Conservation (phyloP, 2,329 filamentous ascomycete species). For the Fusarium sp. region DNA sequence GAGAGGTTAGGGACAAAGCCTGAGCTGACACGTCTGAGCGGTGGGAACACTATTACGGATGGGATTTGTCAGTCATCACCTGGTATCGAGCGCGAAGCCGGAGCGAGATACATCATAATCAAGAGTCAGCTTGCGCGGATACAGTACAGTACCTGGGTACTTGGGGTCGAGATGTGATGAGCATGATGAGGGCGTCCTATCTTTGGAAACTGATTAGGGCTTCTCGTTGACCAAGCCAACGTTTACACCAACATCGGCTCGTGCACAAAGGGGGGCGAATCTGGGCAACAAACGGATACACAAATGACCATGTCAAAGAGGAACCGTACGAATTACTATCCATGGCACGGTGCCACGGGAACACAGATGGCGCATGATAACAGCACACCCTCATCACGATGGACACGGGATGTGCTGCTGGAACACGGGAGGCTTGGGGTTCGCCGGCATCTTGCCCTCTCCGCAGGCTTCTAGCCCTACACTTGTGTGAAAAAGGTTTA, state of each 20-base stretch:
- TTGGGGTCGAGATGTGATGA: slow-evolving; percentile 23
- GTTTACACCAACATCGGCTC: slow-evolving; percentile 2
- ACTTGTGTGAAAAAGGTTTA: slow-evolving; percentile 23
- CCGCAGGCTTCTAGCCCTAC: slow-evolving; percentile 35
- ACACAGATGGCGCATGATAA: slow-evolving; percentile 30
- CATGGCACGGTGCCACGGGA: slow-evolving; percentile 38
- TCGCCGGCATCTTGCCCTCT: slow-evolving; percentile 24
- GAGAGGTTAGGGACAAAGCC: neutral
- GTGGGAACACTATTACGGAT: slow-evolving; percentile 10
- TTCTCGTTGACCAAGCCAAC: slow-evolving; percentile 17
- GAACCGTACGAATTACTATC: slow-evolving; percentile 32
- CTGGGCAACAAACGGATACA: slow-evolving; percentile 20
- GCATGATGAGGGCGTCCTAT: slow-evolving; percentile 13
- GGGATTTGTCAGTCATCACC: slow-evolving; percentile 22
- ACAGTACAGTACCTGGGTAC: neutral
- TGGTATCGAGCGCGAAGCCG: slow-evolving; percentile 14
- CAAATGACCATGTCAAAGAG: slow-evolving; percentile 25
- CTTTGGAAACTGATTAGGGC: slow-evolving; percentile 34
- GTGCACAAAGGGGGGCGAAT: slow-evolving; percentile 22
- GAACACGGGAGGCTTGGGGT: slow-evolving; percentile 34
- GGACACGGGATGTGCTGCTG: slow-evolving; percentile 27
- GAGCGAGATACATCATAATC: slow-evolving; percentile 13
- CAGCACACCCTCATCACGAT: slow-evolving; percentile 33
- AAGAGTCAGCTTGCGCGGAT: slow-evolving; percentile 1
- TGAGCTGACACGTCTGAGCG: neutral